phyloP scores from a whole-genome alignment of 1,284 basidiomycete species.

The Ceratorhiza oryzae-sativae region DNA sequence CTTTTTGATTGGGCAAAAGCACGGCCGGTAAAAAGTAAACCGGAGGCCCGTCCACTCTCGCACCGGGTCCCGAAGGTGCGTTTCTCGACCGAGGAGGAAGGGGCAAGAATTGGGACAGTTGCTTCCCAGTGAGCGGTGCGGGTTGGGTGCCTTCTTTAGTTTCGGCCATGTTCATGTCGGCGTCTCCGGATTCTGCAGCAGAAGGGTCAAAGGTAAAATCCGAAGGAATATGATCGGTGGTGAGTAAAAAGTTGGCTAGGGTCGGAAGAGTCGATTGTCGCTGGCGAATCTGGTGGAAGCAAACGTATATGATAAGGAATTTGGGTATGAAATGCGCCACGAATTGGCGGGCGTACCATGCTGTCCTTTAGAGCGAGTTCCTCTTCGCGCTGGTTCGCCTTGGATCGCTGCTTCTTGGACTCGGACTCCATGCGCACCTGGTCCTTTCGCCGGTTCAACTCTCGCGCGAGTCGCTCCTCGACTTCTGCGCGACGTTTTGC shows the following conservation, averaged over 20 bases:
- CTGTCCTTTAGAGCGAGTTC: conserved; percentile 43
- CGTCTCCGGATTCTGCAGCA: conserved; percentile 47
- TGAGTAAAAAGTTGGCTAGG: conserved; percentile 75
- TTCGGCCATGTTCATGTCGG: conserved; percentile 44
- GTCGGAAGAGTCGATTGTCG: conserved; percentile 40
- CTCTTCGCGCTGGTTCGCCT: conserved; percentile 41
- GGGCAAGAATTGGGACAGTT: conserved; percentile 31
- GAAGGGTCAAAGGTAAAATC: conserved; percentile 37
- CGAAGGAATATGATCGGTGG: conserved; percentile 68
- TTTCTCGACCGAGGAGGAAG: conserved; percentile 54
- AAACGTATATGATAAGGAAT: too few species aligned
- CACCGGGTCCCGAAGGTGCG: conserved; percentile 56
- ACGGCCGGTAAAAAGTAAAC: conserved; percentile 76
- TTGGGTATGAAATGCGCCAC: too few species aligned
- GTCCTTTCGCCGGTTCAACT: conserved; percentile 41
- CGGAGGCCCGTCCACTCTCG: conserved; percentile 67
- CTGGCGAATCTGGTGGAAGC: conserved; percentile 36
- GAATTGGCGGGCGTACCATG: conserved; percentile 35
- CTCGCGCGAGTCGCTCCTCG: conserved; percentile 40
- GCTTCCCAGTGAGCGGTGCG: background rate
- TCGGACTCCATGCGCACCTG: conserved; percentile 42
- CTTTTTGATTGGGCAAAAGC: conserved; percentile 72
- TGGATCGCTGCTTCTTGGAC: conserved; percentile 40
- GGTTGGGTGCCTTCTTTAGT: conserved; percentile 37
- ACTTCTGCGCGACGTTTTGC: conserved; percentile 42